Evolutionary conservation across 2,329 filamentous ascomycete genomes (phyloP), one percentile per base, ranked within the genome.

Genomic region (Proliferodiscus dingleyae): DNA sequence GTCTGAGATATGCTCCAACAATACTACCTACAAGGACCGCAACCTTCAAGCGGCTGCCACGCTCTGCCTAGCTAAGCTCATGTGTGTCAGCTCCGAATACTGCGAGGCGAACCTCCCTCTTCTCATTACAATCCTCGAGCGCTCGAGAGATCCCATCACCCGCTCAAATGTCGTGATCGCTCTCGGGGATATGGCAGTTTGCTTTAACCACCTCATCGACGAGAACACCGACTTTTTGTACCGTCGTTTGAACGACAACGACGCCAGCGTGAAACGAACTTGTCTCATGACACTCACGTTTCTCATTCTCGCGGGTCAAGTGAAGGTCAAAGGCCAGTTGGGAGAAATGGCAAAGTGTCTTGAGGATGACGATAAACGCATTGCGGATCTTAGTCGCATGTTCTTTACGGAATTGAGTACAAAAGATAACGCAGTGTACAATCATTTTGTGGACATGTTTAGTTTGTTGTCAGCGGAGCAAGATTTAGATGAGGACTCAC

Each of bases 401-500:
- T 98, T 98, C 79, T 98, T 98, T 68, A 91, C 89, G 0, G 93
- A 98, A 68, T 77, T 98, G 45, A 89, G 90, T 51, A 95, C 89
- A 57, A 98, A 98, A 72, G 93, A 98, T 65, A 98, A 98, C 62
- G 93, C 93, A 2, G 89, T 98, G 2, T 98, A 98, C 68, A 98
- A 98, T 65, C 91, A 98, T 70, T 98, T 98, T 68, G 89, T 98
- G 22, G 93, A 98, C 64, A 97, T 98, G 88, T 98, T 98, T 68
- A 91, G 87, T 62, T 71, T 97, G 54, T 73, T 98, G 37, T 93
- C 87, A 47, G 86, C 89, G 0, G 91, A 94, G 57, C 78, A 79
- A 43, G 79, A 74, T 23, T 73, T 98, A 55, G 83, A 89, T 8
- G 91, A 96, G 64, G 89, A 95, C 57, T 81, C 85, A 19, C 84